Evolutionary conservation across 345 rosid genomes (phyloP), one percentile per base, ranked within the genome.

Genomic region (Camelina sativa): DNA sequence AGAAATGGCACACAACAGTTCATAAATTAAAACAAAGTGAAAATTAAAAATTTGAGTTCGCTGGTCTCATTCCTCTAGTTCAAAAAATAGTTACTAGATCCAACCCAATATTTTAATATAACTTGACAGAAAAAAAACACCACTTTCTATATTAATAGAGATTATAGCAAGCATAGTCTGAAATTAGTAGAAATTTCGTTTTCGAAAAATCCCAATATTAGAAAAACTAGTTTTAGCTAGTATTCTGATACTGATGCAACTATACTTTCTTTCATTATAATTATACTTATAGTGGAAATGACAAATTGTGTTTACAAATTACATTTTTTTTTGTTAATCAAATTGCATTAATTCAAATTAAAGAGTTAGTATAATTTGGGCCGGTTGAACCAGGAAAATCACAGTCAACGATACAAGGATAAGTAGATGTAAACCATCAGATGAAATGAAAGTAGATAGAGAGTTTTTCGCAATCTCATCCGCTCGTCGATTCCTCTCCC

Each of bases 41-140:
- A 52, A 35, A 22, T 20, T 25, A 41, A 56, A 56, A 56, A 56
- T 17, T 55, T 56, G 43, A 28, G 55, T 30, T 69, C 55, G 44
- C 44, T 57, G 9, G 19, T 56, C 62, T 28, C 13, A 44, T 40
- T 55, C 53, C 41, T 55, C 73, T 68, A 41, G 41, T 41, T 25
- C 4, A 43, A 69, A 67, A 12, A 69, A 2, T 44, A 13, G 54
- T 28, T 44, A 57, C 17, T 69, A 57, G 65, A 44, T 44, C 56
- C 19, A 57, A 55, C 74, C 32, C 20, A 2, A 44, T 32, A 11
- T 10, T 52, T 19, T 60, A 22, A 20, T 41, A 62, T 22, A 41
- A 4, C 12, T 12, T 20, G 12, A 62, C 7, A 41, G 12, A 41
- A 22, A 34, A 34, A 62, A 44, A 13, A 2, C 0, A 41, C 7